Base-by-base conservation (phyloP, 441 rosid genomes). In the Adansonia grandidieri region DNA sequence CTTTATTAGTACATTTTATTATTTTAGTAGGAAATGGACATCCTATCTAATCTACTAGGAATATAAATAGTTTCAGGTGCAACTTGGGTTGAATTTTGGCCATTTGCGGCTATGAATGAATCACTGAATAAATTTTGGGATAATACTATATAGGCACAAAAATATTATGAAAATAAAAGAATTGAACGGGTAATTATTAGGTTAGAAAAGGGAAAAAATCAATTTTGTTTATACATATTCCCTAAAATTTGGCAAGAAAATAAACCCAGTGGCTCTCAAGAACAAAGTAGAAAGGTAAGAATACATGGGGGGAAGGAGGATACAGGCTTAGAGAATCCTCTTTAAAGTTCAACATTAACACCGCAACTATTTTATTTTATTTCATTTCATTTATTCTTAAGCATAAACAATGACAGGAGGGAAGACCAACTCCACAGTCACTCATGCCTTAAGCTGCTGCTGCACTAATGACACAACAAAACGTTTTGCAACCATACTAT, bases 351-450 rank as follows among this genome's bases (percentile, higher is more conserved):
- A 71, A 78, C 69, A 28, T 74, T 45, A 60, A 45, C 42, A 11
- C 42, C 10, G 65, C 37, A 11, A 11, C 77, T 69, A 45, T 37
- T 63, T 48, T 54, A 44, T 74, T 45, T 71, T 69, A 45, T 37
- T 63, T 48, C 61, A 44, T 74, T 45, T 71, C 75, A 82, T 80
- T 87, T 81, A 84, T 85, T 87, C 81, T 28, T 79, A 84, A 75
- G 8, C 82, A 80, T 65, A 77, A 85, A 84, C 82, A 81, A 84
- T 77, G 84, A 78, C 80, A 81, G 8, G 51, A 65, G 40, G 75
- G 78, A 81, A 76, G 67, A 80, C 81, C 91, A 85, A 75, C 82
- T 75, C 84, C 83, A 81, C 82, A 86, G 74, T 88, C 89, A 77
- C 89, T 80, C 61, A 71, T 17, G 75, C 73, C 74, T 24, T 14